A percentile compares a stretch with the other conserved stretches of the same genome.
phyloP scores from a whole-genome alignment of 495 filamentous ascomycete species.

The Tetracladium setigerum region DNA sequence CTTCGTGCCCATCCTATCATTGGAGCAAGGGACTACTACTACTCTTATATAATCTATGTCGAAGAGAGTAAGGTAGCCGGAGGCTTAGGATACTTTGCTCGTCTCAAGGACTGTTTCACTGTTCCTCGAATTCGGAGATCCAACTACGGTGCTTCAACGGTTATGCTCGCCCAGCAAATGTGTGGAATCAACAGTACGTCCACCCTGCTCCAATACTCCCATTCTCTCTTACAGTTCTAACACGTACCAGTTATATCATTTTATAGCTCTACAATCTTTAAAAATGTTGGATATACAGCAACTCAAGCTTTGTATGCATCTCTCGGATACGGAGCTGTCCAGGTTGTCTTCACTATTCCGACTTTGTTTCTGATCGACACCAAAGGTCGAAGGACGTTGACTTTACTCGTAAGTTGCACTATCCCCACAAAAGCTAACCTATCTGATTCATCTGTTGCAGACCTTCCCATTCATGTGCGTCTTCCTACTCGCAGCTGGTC shows the following conservation, averaged over 20 bases:
- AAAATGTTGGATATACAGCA: constrained; percentile 45
- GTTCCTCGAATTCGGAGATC: constrained; percentile 73
- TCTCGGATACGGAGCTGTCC: constrained; percentile 68
- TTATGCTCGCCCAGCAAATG: constrained; percentile 83
- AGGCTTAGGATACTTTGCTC: constrained; percentile 37
- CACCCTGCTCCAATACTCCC: no score
- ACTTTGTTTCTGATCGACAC: constrained; percentile 75
- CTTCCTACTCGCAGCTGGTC: constrained; percentile 69
- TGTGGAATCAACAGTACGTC: constrained; percentile 38
- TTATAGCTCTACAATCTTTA: constrained; percentile 59
- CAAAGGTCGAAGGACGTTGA: constrained; percentile 57
- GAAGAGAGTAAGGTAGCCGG: no score
- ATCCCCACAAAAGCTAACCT: constrained; percentile 46
- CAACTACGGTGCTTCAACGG: constrained; percentile 60
- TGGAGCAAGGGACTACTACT: constrained; percentile 56
- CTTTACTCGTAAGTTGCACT: constrained; percentile 31
- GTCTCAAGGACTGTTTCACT: constrained; percentile 57
- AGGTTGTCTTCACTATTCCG: constrained; percentile 68
- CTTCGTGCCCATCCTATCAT: constrained; percentile 59
- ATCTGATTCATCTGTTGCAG: constrained; percentile 42
- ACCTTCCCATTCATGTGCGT: constrained; percentile 72
- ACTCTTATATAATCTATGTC: no score
- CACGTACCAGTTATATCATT: constrained; percentile 53
- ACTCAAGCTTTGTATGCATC: constrained; percentile 55
- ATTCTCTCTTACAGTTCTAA: not conserved